These are phyloP conservation scores for Phytophthora litchii DNA, from an alignment of 352 stramenopile genomes.

Conservation along the genomic window DNA sequence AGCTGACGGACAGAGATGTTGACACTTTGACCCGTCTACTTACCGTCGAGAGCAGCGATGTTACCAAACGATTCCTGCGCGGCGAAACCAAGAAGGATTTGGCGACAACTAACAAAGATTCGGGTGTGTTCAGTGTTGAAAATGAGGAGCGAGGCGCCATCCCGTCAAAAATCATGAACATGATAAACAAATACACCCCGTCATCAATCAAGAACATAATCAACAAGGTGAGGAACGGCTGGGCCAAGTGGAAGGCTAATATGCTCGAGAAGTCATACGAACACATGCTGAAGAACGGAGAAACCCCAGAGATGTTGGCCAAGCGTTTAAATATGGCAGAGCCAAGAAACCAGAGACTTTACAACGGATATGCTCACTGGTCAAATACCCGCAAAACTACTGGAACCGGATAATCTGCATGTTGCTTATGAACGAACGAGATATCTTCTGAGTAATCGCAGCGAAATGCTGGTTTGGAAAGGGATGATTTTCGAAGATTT, in stretches of 20 bases:
- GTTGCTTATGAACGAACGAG: no score
- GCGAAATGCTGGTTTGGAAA: no score
- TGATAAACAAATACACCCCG: conserved; percentile 7
- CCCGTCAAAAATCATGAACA: conserved; percentile 3
- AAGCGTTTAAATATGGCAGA: conserved; percentile 18
- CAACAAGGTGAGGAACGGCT: conserved; percentile 11
- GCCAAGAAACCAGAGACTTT: conserved; percentile 7
- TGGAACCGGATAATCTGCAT: no score
- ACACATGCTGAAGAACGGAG: conserved; percentile 20
- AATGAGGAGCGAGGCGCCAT: conserved; percentile 19
- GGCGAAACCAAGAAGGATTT: conserved; percentile 11
- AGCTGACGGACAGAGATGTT: conserved; percentile 5
- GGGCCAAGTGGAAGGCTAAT: conserved; percentile 9
- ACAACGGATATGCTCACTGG: no score
- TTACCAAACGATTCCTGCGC: conserved; percentile 18
- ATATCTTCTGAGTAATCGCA: no score
- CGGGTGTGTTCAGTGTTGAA: background rate
- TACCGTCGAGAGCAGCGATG: conserved; percentile 3
- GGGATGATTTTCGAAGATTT: no score
- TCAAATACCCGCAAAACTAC: no score
- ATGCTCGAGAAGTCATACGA: conserved; percentile 14
- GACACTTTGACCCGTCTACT: conserved; percentile 13
- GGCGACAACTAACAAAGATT: conserved; percentile 3
- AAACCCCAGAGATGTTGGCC: conserved; percentile 14
- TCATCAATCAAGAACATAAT: conserved; percentile 10